Base-by-base conservation (phyloP, 768 basidiomycete species). In the Tricholomella constricta region DNA sequence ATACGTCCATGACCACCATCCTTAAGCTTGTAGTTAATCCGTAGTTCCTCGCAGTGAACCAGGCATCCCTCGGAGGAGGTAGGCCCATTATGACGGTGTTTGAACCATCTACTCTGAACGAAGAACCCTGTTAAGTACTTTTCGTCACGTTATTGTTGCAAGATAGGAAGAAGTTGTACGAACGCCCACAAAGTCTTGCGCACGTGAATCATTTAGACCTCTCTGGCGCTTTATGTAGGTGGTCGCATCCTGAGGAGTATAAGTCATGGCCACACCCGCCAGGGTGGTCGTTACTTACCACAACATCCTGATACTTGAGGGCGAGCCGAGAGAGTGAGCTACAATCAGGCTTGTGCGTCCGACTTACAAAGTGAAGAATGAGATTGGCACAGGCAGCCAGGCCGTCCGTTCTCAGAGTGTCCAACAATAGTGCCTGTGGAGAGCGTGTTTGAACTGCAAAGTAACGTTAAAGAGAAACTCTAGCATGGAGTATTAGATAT, bases 151-250 rank as follows among this genome's bases (percentile, higher is more conserved):
- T 23, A 46, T 41, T 48, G 38, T 43, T 4, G 26, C 20, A 43
- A 32, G 27, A 48, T 3, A 12, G 17, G 7, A 7, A 4, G 36
- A 9, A 19, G n/a, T 19, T 1, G 14, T n/a, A 62, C 58, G 4
- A 51, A 77, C 78, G 64, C 74, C 78, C 6, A 80, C 68, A 51
- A 78, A 79, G 55, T 80, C 78, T 54, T 79, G 79, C 5, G 72
- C 61, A 51, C 73, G 68, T 2, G 46, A 58, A 17, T 79, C 72
- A 9, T 70, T 65, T 3, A 80, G 66, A 38, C 60, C 59, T 19
- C 75, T 55, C 51, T 81, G 79, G 25, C 69, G 67, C 52, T 77
- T 74, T 2, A 78, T 59, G 47, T 80, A 80, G 26, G 69, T 32
- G 0, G 73, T 70, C 1, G 78, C 77, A 38, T 79, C 75, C 79